Evolutionary conservation across 192 early-diverging fungal species (phyloP), one percentile per base, ranked within the genome.

Genomic region (Chytriomyces hyalinus): DNA sequence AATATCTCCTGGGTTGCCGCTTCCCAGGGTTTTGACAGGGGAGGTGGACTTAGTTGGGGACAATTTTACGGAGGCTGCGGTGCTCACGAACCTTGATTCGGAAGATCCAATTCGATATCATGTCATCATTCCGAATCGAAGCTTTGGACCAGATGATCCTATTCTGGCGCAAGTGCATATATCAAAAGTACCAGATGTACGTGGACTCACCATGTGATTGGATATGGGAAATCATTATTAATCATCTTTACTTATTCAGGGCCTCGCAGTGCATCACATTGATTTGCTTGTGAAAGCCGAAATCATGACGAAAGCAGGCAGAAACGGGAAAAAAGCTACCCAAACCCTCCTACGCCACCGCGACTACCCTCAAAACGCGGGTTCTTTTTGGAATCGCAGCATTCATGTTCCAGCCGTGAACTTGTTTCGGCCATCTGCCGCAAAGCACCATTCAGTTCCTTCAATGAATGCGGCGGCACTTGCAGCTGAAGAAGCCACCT

Each of bases 61-160:
- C 7, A 60, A 51, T 22, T 76, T 49, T n/a, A 59, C 74, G 17
- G 74, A 76, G 3, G 7, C 74, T 17, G 61, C 74, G 6, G 53
- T 49, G 26, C 45, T 76, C 48, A 59, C 74, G 9, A 76, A 76
- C 50, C 9, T 76, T 6, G 65, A 76, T 36, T 28, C 62, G 24
- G 36, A 67, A 28, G 74, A 76, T 43, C 63, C 63, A 9, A 51
- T 76, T 10, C 47, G 53, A 0, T 76, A 76, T 43, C 74, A 67
- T 28, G 50, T 76, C 17, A 8, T 76, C 17, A 20, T 76, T 22
- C 74, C 74, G 15, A 48, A n/a, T 49, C 22, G 74, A 28, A 66
- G 49, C 7, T 76, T 76, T 67, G 74, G 74, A 6, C 74, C 63
- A 26, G 74, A 76, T 66, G 61, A 65, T 45, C 48, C 62, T n/a